Conservation (phyloP, 441 rosid genomes). For the Arabidopsis hybrid region DNA sequence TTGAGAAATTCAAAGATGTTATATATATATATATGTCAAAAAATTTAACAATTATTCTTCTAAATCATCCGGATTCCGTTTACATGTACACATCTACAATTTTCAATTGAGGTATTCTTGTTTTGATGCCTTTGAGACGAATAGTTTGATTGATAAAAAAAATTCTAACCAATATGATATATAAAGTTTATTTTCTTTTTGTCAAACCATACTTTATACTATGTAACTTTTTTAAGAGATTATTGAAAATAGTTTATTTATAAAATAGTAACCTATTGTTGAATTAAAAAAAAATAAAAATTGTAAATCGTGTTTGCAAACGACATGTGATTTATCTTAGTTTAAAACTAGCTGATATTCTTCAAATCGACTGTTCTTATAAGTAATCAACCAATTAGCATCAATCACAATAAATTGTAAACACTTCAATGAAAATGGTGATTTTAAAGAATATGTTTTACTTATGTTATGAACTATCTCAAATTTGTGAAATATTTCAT, state of each 20-base stretch:
- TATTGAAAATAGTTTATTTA: neutral
- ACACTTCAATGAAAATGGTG: constrained; percentile 5
- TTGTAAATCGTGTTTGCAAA: neutral
- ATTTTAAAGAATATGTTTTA: neutral
- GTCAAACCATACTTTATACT: neutral
- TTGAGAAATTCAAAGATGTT: too few relatives aligned
- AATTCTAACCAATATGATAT: neutral
- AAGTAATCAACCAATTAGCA: constrained; percentile 6
- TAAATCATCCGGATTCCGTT: neutral
- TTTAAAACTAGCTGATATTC: neutral
- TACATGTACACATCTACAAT: constrained; percentile 13
- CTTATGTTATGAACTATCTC: neutral
- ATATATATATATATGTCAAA: too few relatives aligned
- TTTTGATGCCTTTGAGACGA: neutral
- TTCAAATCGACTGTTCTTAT: neutral
- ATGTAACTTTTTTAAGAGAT: neutral
- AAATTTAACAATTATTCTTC: too few relatives aligned
- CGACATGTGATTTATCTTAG: neutral
- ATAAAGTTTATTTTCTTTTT: neutral
- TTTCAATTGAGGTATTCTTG: neutral
- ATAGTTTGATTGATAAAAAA: neutral
- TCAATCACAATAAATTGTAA: neutral
- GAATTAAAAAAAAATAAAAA: neutral
- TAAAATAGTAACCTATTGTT: neutral
- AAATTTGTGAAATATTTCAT: neutral